Evolutionary conservation across 805 yeast species (phyloP).

Genomic region (Pichia cephalocereana): DNA sequence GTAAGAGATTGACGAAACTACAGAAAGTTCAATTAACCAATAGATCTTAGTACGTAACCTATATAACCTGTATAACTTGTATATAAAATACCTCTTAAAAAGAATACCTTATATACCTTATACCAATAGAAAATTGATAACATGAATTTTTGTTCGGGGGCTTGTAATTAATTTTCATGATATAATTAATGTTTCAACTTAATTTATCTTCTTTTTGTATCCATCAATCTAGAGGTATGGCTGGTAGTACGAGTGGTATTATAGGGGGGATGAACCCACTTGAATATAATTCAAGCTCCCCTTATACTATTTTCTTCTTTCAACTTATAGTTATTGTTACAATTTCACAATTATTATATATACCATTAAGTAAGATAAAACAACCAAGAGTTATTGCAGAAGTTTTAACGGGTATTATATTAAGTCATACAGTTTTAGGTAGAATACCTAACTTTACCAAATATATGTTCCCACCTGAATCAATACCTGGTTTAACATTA

Average conservation of each 20-base stretch:
- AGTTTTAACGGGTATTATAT: conserved; percentile 63
- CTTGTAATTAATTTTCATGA: too few species aligned
- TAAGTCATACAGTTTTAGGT: conserved; percentile 73
- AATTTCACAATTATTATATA: conserved; percentile 50
- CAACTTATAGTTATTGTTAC: conserved; percentile 56
- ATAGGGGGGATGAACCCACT: conserved; percentile 67
- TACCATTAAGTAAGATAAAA: conserved; percentile 49
- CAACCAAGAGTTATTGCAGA: conserved; percentile 82
- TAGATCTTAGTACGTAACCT: background rate
- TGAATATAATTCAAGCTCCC: conserved; percentile 45
- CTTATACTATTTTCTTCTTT: conserved; percentile 60
- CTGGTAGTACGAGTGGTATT: conserved; percentile 36
- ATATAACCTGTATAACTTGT: too few species aligned
- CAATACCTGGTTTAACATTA: conserved; percentile 55
- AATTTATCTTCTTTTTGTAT: too few species aligned
- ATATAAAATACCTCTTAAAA: too few species aligned
- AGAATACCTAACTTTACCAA: conserved; percentile 57
- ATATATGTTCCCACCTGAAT: conserved; percentile 54
- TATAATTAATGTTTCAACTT: too few species aligned
- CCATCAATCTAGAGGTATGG: background rate
- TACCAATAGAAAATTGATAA: too few species aligned
- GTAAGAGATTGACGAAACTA: conserved; percentile 50
- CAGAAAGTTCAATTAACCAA: conserved; percentile 46
- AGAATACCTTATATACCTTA: too few species aligned
- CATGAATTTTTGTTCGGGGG: too few species aligned